Percentiles rank a stretch among this genome's conserved stretches.
phyloP scores from a whole-genome alignment of 2,329 filamentous ascomycete genomes.

The Eurotiales sp. region DNA sequence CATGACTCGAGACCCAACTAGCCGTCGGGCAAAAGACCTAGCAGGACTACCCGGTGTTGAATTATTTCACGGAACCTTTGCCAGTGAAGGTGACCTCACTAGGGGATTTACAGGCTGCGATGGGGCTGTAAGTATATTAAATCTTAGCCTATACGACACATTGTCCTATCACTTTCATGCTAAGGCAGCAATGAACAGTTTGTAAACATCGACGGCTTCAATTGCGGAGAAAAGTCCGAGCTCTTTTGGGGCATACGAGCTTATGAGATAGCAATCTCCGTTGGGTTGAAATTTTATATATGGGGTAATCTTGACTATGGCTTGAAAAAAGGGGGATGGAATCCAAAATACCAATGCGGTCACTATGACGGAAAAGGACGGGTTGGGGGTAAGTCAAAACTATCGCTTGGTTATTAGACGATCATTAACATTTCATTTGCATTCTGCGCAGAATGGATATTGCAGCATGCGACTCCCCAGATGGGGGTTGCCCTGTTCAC shows the following conservation, averaged over 20 bases:
- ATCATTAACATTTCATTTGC: too few species aligned
- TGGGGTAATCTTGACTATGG: slow-evolving; percentile 51
- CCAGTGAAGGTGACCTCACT: not conserved
- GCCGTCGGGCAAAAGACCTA: not conserved
- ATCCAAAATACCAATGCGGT: slow-evolving; percentile 43
- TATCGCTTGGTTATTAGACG: too few species aligned
- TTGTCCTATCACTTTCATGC: too few species aligned
- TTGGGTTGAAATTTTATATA: slow-evolving; percentile 40
- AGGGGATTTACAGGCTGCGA: not conserved
- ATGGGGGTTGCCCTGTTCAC: slow-evolving; percentile 16
- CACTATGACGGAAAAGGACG: slow-evolving; percentile 50
- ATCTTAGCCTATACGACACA: too few species aligned
- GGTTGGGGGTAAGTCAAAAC: too few species aligned
- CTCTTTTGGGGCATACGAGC: slow-evolving; percentile 42
- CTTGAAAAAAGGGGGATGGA: slow-evolving; percentile 47
- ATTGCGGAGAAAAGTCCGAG: slow-evolving; percentile 51
- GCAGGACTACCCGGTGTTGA: not conserved
- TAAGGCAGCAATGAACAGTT: too few species aligned
- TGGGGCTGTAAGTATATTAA: too few species aligned
- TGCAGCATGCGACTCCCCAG: too few species aligned
- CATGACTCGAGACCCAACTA: not conserved
- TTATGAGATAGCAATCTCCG: slow-evolving; percentile 35
- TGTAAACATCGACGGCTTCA: slow-evolving; percentile 55
- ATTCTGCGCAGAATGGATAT: too few species aligned
- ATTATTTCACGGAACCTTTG: not conserved